Base-by-base conservation (phyloP, 1,284 basidiomycete genomes). In the Fereydounia khargensis region DNA sequence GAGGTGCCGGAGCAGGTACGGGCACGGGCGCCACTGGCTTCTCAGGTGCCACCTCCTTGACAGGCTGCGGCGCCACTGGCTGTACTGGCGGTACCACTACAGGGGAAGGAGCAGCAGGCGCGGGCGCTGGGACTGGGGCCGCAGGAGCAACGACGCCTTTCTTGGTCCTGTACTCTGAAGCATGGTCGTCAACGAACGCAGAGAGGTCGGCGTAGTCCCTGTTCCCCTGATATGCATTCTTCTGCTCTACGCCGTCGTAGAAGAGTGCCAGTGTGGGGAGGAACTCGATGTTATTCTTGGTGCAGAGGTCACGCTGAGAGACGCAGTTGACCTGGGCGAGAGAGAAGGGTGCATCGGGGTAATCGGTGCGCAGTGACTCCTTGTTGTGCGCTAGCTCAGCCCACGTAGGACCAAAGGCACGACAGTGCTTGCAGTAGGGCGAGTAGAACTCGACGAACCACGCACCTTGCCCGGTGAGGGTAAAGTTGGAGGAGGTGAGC, bases 341-440 rank as follows among this genome's bases (percentile, higher is more conserved):
- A 1, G 57, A 63, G 43, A 72, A 61, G 14, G 70, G 70, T 1
- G 67, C 70, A 2, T 56, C 52, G 0, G 69, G 65, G 35, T 66
- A 70, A 22, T 62, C 54, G 8, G 85, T 81, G 65, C 82, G 76
- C 30, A 81, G 79, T 33, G 77, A 74, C 49, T 83, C 80, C 45
- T 83, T 83, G 27, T 86, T 81, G 35, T 77, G 71, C 1, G 78
- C 79, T 3, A 96, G 79, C 38, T 85, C 78, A 27, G 83, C 80
- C 91, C 92, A 98, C 24, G 85, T 90, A 0, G 91, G 89, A 8
- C 84, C 83, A 61, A 91, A 90, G 0, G 77, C 64, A 31, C 80
- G 81, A 76, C 89, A 91, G 70, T 91, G 88, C n/a, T 74, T 71
- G 70, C 89, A 91, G 60, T 84, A 86, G 0, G 89, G 89, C 82